These are phyloP conservation scores for Inga oerstediana DNA, from an alignment of 306 rosid genomes.

Conservation along the genomic window DNA sequence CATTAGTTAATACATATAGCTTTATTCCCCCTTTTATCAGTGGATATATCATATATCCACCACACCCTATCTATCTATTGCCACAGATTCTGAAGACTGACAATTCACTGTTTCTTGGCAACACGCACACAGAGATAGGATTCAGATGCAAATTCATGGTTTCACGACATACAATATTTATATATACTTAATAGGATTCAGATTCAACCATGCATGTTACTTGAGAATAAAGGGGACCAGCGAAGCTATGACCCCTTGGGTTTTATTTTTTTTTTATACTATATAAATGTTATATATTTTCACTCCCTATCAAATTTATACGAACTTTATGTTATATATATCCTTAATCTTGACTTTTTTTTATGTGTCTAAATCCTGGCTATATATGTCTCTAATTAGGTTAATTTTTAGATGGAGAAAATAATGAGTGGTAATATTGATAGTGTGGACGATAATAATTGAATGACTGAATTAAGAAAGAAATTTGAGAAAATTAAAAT, in stretches of 20 bases:
- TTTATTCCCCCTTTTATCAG: background rate
- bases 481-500: no score
- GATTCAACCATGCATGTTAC: background rate
- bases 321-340: no score
- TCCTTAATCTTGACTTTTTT: background rate
- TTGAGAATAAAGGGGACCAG: background rate
- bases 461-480: background rate
- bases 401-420: background rate
- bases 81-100: background rate
- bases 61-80: background rate
- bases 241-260: no score
- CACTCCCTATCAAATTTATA: background rate
- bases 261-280: no score
- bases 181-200: background rate
- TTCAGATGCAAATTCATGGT: background rate
- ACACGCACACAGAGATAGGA: no score
- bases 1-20: background rate
- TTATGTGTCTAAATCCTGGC: background rate
- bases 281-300: background rate
- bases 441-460: background rate
- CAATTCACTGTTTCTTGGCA: no score
- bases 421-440: background rate
- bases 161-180: background rate
- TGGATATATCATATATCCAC: background rate
- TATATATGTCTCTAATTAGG: background rate